Evolutionary conservation across 2,329 filamentous ascomycete genomes (phyloP).

Genomic region (Thyridium curvatum): DNA sequence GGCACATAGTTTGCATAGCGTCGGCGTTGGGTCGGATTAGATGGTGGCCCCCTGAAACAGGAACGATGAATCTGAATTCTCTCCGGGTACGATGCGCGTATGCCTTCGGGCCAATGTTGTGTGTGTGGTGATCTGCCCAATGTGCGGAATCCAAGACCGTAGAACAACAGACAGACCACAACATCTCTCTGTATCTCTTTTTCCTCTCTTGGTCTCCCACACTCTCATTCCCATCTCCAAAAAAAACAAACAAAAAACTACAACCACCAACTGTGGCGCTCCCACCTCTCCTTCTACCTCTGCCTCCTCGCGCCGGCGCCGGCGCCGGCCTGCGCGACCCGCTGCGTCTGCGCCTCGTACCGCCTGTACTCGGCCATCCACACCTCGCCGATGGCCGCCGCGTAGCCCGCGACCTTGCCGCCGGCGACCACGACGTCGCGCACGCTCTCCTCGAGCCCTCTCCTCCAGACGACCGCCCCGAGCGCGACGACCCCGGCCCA

Average conservation of each 20-base stretch:
- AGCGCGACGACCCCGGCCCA: slow-evolving; percentile 54
- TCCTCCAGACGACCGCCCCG: slow-evolving; percentile 53
- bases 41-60: not conserved
- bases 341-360: slow-evolving; percentile 43
- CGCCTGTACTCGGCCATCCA: slow-evolving; percentile 52
- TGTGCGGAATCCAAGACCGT: no score
- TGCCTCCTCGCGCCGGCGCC: slow-evolving; percentile 2
- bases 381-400: slow-evolving; percentile 41
- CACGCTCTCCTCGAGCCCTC: slow-evolving; percentile 59
- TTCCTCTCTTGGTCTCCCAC: no score
- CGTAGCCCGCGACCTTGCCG: slow-evolving; percentile 37
- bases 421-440: slow-evolving; percentile 46
- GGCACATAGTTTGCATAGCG: slow-evolving; percentile 28
- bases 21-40: slow-evolving; percentile 26
- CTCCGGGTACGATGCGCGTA: no score
- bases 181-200: no score
- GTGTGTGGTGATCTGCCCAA: no score
- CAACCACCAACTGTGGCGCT: no score
- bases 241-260: no score
- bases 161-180: no score
- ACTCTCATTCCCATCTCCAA: no score
- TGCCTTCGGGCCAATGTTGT: no score
- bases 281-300: not conserved
- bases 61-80: not conserved
- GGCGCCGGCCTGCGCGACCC: slow-evolving; percentile 17